These are phyloP conservation scores for Apiotrichum mycotoxinovorans DNA, from an alignment of 1,284 basidiomycete species.

Conservation along the genomic window DNA sequence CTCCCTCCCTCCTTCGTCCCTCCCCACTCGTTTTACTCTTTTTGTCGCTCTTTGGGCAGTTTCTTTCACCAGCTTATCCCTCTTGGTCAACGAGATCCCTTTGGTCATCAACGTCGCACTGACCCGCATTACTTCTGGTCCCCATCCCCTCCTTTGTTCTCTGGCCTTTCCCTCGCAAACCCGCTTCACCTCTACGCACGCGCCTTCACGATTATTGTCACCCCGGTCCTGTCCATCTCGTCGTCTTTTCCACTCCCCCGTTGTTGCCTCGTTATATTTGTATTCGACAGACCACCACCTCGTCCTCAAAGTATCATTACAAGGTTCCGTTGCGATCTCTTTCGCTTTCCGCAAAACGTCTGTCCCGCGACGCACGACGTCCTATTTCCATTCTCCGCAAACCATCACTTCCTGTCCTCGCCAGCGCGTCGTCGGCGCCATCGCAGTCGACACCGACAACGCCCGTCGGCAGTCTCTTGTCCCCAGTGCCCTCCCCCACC, in stretches of 20 bases:
- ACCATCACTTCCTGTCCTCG: constrained; percentile 10
- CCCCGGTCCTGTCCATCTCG: background rate
- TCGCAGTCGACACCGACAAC: background rate
- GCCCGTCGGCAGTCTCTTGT: background rate
- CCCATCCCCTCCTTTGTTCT: background rate
- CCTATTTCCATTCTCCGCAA: constrained; percentile 20
- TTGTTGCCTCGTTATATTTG: background rate
- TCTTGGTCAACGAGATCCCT: background rate
- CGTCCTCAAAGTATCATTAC: background rate
- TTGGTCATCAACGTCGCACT: background rate
- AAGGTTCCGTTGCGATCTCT: background rate
- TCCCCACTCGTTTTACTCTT: background rate
- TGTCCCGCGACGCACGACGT: background rate
- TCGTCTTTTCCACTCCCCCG: background rate
- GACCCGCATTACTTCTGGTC: background rate
- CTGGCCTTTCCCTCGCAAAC: background rate
- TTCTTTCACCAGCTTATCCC: background rate
- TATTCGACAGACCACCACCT: background rate
- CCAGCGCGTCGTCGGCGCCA: background rate
- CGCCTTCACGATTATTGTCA: too few relatives aligned
- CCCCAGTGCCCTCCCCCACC: background rate
- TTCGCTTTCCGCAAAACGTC: background rate
- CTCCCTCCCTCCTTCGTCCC: background rate
- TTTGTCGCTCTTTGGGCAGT: background rate
- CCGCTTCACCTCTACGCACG: background rate